Conservation (phyloP, 2,329 filamentous ascomycete genomes). For the Talaromyces amestolkiae region DNA sequence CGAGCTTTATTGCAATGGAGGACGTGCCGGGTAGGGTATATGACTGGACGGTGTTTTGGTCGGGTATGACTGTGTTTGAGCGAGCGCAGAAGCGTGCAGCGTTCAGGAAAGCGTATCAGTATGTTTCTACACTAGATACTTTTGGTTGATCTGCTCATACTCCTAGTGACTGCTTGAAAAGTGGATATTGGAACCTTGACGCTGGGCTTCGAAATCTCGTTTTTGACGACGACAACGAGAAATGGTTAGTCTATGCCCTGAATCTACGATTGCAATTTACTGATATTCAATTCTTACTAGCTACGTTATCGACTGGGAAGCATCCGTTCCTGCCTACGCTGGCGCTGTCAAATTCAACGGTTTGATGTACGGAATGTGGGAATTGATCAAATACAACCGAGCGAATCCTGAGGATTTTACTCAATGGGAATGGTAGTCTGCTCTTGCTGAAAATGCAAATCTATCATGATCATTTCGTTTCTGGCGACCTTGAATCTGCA, state of each 20-base stretch:
- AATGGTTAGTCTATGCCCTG: neutral
- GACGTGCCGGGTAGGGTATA: neutral
- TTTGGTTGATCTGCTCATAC: neutral
- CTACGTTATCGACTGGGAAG: slow-evolving; percentile 4
- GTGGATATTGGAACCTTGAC: neutral
- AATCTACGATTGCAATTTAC: neutral
- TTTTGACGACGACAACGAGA: neutral
- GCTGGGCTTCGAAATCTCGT: slow-evolving; percentile 1
- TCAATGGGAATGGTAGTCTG: neutral
- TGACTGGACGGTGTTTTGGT: neutral
- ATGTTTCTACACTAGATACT: neutral
- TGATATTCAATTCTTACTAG: neutral
- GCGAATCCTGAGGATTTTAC: neutral
- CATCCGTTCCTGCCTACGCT: neutral
- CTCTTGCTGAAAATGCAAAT: neutral
- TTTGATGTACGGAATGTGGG: neutral
- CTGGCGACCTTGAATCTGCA: neutral
- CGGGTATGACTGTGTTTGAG: neutral
- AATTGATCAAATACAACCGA: neutral
- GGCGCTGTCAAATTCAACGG: neutral
- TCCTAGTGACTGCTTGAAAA: neutral
- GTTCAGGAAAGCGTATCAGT: neutral
- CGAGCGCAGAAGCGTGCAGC: neutral
- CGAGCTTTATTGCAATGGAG: slow-evolving; percentile 7
- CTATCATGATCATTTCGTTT: neutral